phyloP scores from a whole-genome alignment of 2,329 filamentous ascomycete species.

The Tolypocladium tundrense region DNA sequence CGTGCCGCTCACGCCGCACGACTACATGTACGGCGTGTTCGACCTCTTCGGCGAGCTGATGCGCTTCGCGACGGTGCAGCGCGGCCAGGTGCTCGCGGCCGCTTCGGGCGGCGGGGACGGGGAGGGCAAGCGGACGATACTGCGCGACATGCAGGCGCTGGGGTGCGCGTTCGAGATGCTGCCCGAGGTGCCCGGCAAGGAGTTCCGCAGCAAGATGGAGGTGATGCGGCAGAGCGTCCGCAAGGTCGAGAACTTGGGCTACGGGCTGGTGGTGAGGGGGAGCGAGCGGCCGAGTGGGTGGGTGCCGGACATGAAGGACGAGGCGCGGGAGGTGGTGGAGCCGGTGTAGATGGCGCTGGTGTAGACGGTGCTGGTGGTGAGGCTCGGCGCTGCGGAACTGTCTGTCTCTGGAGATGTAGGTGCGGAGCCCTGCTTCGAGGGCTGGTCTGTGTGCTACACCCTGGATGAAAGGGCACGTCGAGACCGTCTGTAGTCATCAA shows the following conservation, averaged over 20 bases:
- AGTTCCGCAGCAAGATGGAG: constrained; percentile 67
- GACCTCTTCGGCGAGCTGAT: constrained; percentile 95
- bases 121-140: constrained; percentile 43
- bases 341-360: constrained; percentile 8
- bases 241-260: constrained; percentile 87
- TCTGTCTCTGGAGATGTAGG: not conserved
- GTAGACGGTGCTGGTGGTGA: too few species aligned
- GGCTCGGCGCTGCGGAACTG: not conserved
- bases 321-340: constrained; percentile 18
- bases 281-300: constrained; percentile 85
- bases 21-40: constrained; percentile 86
- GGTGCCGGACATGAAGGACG: constrained; percentile 63
- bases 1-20: constrained; percentile 62
- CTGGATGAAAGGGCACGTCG: too few species aligned
- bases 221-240: constrained; percentile 82
- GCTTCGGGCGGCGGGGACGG: constrained; percentile 20
- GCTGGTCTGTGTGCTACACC: too few species aligned
- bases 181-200: constrained; percentile 43
- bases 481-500: too few species aligned
- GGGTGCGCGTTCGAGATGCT: constrained; percentile 68
- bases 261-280: constrained; percentile 77
- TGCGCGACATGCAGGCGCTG: constrained; percentile 72
- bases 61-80: constrained; percentile 86
- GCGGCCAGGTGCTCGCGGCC: constrained; percentile 32
- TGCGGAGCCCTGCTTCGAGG: too few species aligned